Conservation (phyloP, 768 basidiomycete species). For the Gymnopilus junonius region DNA sequence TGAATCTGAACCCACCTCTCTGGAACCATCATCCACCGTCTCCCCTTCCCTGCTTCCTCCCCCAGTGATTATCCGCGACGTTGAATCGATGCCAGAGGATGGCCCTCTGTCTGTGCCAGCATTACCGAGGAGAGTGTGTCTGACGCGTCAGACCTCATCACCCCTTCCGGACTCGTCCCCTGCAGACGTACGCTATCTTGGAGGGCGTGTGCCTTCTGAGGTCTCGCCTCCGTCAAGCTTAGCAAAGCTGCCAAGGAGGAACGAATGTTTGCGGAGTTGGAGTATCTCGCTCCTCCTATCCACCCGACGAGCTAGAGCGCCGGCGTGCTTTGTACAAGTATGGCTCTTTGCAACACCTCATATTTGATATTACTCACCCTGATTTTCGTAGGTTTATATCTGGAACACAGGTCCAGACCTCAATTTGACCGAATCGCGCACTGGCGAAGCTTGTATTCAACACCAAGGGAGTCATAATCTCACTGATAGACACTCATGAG, state of each 20-base stretch:
- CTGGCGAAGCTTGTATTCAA: slow-evolving; percentile 92
- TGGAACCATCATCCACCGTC: slow-evolving; percentile 1
- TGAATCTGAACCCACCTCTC: slow-evolving; percentile 4
- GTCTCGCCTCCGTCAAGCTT: slow-evolving; percentile 31
- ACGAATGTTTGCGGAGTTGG: slow-evolving; percentile 64
- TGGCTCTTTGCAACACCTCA: slow-evolving; percentile 22
- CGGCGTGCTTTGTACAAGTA: slow-evolving; percentile 86
- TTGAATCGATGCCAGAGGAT: slow-evolving; percentile 12
- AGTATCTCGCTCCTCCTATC: slow-evolving; percentile 78
- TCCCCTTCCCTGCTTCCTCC: slow-evolving; percentile 5
- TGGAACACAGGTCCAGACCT: slow-evolving; percentile 85
- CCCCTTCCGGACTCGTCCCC: slow-evolving; percentile 54
- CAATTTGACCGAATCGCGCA: slow-evolving; percentile 94
- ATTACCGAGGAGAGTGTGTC: slow-evolving; percentile 52
- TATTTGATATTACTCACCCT: not conserved
- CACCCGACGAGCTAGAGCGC: slow-evolving; percentile 83
- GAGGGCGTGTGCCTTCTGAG: slow-evolving; percentile 35
- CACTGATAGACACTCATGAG: slow-evolving; percentile 82
- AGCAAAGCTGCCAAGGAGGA: slow-evolving; percentile 68
- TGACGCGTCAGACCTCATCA: slow-evolving; percentile 68
- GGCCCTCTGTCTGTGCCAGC: slow-evolving; percentile 46
- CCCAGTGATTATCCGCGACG: slow-evolving; percentile 13
- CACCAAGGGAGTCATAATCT: slow-evolving; percentile 83
- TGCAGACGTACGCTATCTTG: slow-evolving; percentile 37
- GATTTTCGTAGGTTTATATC: slow-evolving; percentile 68